Evolutionary conservation across 129 eudicot species (phyloP).

Genomic region (Tanacetum coccineum): DNA sequence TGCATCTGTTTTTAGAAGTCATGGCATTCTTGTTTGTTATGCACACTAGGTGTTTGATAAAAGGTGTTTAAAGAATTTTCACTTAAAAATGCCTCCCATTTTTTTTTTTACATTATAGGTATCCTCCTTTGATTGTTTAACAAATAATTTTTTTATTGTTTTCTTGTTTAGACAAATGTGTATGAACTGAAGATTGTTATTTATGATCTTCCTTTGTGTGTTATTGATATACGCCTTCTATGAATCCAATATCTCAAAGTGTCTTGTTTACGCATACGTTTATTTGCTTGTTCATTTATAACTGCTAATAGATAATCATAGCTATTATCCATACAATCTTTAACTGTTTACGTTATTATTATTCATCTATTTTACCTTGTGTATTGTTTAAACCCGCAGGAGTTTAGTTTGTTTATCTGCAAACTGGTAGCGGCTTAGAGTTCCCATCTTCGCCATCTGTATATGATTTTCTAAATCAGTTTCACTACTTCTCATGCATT

Average conservation of each 20-base stretch:
- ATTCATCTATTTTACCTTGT: constrained; percentile 14
- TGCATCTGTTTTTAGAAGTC: too few relatives aligned
- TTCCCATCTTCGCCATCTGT: constrained; percentile 10
- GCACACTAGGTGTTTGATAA: constrained; percentile 10
- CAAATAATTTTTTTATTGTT: too few relatives aligned
- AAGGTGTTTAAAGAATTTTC: neutral
- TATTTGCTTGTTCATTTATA: neutral
- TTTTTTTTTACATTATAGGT: too few relatives aligned
- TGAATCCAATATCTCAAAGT: too few relatives aligned
- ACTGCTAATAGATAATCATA: neutral
- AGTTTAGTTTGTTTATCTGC: constrained; percentile 16
- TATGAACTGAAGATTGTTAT: too few relatives aligned
- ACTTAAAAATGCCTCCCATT: neutral
- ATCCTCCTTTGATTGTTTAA: neutral
- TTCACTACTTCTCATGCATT: constrained; percentile 25
- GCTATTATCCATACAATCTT: too few relatives aligned
- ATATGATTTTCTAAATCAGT: constrained; percentile 5
- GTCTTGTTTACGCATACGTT: too few relatives aligned
- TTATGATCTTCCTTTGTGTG: too few relatives aligned
- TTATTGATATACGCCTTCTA: too few relatives aligned
- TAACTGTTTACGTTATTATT: too few relatives aligned
- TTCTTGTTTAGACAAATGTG: too few relatives aligned
- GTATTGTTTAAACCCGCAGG: constrained; percentile 21
- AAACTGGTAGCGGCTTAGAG: constrained; percentile 19
- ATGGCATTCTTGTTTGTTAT: neutral